Conservation (phyloP, 805 yeast genomes). For the Gaillardinia entomophila region DNA sequence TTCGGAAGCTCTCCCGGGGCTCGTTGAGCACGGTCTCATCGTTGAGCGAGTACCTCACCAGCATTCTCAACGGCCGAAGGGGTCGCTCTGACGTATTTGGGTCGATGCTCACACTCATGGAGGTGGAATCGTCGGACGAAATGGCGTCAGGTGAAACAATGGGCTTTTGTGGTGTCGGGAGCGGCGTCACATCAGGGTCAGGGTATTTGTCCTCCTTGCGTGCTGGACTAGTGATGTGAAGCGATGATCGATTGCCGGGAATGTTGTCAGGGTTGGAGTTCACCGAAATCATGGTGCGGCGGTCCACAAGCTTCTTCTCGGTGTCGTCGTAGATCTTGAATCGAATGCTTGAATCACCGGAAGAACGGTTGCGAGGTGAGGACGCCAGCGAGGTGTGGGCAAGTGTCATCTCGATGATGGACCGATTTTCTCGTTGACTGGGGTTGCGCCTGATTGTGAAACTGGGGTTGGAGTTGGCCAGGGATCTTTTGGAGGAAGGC, state of each 20-base stretch:
- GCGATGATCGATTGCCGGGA: conserved; percentile 11
- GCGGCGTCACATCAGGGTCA: conserved; percentile 10
- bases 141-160: neutral
- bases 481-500: conserved; percentile 1
- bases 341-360: conserved; percentile 5
- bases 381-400: conserved; percentile 4
- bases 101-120: neutral
- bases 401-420: conserved; percentile 8
- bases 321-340: conserved; percentile 8
- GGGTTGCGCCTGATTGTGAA: conserved; percentile 2
- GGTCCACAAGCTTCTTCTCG: conserved; percentile 1
- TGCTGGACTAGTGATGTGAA: conserved; percentile 8
- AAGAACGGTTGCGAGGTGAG: conserved; percentile 3
- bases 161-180: neutral
- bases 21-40: neutral
- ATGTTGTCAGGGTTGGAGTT: conserved; percentile 11
- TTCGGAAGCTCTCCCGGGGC: conserved; percentile 7
- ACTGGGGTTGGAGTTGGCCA: neutral
- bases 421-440: conserved; percentile 1
- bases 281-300: conserved; percentile 10
- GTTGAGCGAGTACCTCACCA: neutral
- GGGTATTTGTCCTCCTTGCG: conserved; percentile 13
- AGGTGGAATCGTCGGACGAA: neutral
- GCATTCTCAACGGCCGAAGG: neutral
- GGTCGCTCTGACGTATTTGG: neutral